phyloP scores from a whole-genome alignment of 352 stramenopile genomes.

The Pythium volutum region DNA sequence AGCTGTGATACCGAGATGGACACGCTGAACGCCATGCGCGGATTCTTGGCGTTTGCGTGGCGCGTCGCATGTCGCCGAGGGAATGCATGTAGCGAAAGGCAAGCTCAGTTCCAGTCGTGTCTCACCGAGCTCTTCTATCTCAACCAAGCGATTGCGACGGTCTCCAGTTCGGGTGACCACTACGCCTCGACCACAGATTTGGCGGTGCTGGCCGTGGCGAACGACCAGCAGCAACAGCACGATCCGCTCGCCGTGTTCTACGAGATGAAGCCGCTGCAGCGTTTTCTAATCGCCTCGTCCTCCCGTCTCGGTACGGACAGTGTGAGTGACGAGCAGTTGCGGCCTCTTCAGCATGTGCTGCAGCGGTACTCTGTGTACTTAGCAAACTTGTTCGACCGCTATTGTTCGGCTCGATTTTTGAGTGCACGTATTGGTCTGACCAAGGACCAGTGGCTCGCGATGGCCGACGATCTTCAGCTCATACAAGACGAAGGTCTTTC shows the following conservation, averaged over 20 bases:
- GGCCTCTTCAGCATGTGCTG: conserved; percentile 34
- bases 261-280: conserved; percentile 1
- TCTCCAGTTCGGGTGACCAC: not conserved
- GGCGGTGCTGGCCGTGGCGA: not conserved
- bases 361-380: conserved; percentile 39
- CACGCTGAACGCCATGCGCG: conserved; percentile 23
- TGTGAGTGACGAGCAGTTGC: not conserved
- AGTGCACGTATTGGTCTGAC: conserved; percentile 7
- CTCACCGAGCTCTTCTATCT: conserved; percentile 46
- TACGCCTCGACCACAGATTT: not conserved
- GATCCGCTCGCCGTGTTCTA: conserved; percentile 19
- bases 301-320: not conserved
- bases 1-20: not conserved
- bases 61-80: conserved; percentile 36
- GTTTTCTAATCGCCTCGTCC: not conserved
- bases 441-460: conserved; percentile 27
- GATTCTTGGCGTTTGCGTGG: conserved; percentile 44
- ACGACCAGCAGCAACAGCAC: not conserved
- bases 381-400: conserved; percentile 41
- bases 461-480: conserved; percentile 32
- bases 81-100: not conserved
- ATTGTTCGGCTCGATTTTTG: conserved; percentile 26
- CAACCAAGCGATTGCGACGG: conserved; percentile 30
- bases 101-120: conserved; percentile 23
- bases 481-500: conserved; percentile 1